phyloP scores from a whole-genome alignment of 192 early-diverging fungal species.

The Backusella mclennaniae region DNA sequence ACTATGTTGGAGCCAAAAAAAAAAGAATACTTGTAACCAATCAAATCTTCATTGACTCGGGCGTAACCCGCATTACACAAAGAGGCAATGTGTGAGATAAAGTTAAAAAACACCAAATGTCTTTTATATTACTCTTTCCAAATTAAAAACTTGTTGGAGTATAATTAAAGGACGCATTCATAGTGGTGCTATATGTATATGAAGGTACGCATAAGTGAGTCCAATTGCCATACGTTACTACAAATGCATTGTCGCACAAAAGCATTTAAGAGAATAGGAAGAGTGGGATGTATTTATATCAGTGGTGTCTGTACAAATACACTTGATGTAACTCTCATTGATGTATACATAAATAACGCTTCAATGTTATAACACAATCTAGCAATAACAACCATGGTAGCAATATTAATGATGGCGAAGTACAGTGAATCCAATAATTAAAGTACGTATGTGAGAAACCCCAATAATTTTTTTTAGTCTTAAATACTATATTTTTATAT shows the following conservation, averaged over 20 bases:
- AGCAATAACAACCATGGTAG: background rate
- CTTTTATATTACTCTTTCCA: too few relatives aligned
- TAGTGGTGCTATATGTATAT: background rate
- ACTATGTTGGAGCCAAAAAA: too few relatives aligned
- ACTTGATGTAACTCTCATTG: too few relatives aligned
- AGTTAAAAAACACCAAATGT: too few relatives aligned
- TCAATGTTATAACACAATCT: background rate
- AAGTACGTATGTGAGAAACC: background rate
- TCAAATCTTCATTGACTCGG: too few relatives aligned
- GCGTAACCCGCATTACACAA: background rate
- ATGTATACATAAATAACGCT: background rate
- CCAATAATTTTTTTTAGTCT: background rate
- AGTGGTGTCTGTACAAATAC: background rate
- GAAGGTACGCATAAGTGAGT: background rate
- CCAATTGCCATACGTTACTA: background rate
- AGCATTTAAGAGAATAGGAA: background rate
- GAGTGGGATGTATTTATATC: background rate
- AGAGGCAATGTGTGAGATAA: background rate
- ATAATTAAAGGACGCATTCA: background rate
- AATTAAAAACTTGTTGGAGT: too few relatives aligned
- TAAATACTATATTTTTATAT: background rate
- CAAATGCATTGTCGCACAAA: background rate
- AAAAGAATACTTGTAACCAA: too few relatives aligned
- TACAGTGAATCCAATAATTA: background rate
- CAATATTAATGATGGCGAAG: background rate